These are phyloP conservation scores for Eimeria tenella DNA, from an alignment of 169 alveolate genomes.

Conservation along the genomic window DNA sequence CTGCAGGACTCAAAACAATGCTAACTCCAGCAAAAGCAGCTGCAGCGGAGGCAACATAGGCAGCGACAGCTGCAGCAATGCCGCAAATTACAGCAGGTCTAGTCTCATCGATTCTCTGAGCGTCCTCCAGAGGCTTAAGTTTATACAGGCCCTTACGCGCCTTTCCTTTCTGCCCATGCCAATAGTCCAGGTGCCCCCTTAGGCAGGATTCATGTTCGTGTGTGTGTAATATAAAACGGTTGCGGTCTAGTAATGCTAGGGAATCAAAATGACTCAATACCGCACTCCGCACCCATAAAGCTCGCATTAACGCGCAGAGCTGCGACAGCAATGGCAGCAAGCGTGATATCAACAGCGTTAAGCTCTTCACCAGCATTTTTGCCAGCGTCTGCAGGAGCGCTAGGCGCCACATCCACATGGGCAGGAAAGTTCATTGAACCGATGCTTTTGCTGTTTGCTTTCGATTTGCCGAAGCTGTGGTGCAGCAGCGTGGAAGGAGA, in stretches of 20 bases:
- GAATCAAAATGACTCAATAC: no score
- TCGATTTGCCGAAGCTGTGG: background rate
- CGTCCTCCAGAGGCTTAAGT: conserved; percentile 46
- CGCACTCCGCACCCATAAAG: no score
- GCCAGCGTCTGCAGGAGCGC: background rate
- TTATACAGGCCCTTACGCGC: conserved; percentile 48
- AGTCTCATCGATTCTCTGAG: conserved; percentile 34
- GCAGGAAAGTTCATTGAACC: background rate
- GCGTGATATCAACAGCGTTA: no score
- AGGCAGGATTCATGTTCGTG: background rate
- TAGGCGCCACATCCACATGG: background rate
- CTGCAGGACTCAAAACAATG: background rate
- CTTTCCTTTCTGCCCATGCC: conserved; percentile 27
- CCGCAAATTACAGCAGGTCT: background rate
- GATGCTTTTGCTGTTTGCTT: background rate
- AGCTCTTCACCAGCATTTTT: background rate
- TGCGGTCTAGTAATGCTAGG: background rate
- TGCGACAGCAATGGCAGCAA: no score
- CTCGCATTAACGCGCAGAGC: no score
- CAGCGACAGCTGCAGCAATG: background rate
- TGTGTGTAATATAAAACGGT: background rate
- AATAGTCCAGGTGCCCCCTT: background rate
- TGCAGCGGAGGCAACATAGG: background rate
- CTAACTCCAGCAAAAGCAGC: background rate
- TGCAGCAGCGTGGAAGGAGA: conserved; percentile 49